phyloP scores from a whole-genome alignment of 2,329 filamentous ascomycete genomes.

The Ceratocystis ficicola region DNA sequence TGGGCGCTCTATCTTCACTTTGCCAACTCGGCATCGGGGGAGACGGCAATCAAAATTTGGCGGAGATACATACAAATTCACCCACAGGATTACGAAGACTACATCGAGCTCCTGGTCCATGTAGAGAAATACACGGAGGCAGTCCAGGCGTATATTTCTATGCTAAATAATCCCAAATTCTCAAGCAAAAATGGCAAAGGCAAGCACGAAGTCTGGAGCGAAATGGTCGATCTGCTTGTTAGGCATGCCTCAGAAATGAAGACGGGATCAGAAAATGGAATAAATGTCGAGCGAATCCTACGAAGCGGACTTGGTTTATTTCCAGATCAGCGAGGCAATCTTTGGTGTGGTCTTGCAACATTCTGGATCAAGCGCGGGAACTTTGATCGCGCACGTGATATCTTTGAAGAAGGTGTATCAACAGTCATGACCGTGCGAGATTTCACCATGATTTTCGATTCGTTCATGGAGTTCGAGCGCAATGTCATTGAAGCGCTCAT shows the following conservation, averaged over 20 bases:
- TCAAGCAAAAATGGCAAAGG: constrained; percentile 88
- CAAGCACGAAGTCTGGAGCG: constrained; percentile 91
- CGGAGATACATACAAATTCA: constrained; percentile 93
- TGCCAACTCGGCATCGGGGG: constrained; percentile 76
- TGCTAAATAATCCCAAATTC: constrained; percentile 83
- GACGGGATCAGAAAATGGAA: constrained; percentile 65
- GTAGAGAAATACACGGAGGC: constrained; percentile 81
- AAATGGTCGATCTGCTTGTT: constrained; percentile 91
- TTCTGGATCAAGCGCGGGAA: constrained; percentile 92
- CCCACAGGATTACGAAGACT: constrained; percentile 89
- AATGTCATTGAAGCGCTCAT: constrained; percentile 85
- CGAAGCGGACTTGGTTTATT: constrained; percentile 84
- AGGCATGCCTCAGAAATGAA: constrained; percentile 79
- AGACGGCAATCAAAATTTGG: constrained; percentile 89
- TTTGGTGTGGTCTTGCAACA: constrained; percentile 89
- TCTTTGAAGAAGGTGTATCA: constrained; percentile 91
- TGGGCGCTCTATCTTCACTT: constrained; percentile 89
- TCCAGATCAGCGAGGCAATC: constrained; percentile 81
- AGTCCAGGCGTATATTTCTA: constrained; percentile 77
- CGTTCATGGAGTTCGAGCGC: constrained; percentile 94
- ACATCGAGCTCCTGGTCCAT: constrained; percentile 75
- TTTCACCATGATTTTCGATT: constrained; percentile 92
- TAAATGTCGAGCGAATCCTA: constrained; percentile 85
- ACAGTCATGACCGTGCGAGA: constrained; percentile 98
- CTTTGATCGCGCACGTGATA: constrained; percentile 83